phyloP scores from a whole-genome alignment of 208 protist genomes.

The Strigomonas galati region DNA sequence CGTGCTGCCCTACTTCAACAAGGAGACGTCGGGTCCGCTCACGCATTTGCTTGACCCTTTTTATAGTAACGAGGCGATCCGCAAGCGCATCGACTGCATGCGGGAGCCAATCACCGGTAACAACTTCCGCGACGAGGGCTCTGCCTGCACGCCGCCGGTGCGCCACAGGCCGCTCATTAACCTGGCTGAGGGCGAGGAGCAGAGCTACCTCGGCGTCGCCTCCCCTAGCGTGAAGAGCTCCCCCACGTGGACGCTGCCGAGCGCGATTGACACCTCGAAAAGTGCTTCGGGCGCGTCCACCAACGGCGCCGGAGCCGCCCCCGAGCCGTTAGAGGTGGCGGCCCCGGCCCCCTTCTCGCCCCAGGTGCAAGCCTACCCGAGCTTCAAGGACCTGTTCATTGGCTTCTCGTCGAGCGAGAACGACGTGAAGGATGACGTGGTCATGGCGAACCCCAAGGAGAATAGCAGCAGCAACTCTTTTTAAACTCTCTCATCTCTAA shows the following conservation, averaged over 20 bases:
- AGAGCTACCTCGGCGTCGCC: neutral
- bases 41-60: slow-evolving; percentile 32
- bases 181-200: slow-evolving; percentile 18
- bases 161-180: slow-evolving; percentile 50
- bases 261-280: neutral
- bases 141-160: slow-evolving; percentile 17
- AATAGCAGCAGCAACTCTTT: slow-evolving; percentile 12
- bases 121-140: slow-evolving; percentile 25
- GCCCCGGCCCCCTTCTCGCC: slow-evolving; percentile 29
- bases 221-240: neutral
- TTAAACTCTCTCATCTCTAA: slow-evolving; percentile 2
- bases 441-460: slow-evolving; percentile 1
- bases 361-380: slow-evolving; percentile 56
- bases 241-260: neutral
- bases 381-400: slow-evolving; percentile 41
- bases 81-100: slow-evolving; percentile 41
- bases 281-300: neutral
- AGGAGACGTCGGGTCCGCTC: slow-evolving; percentile 21
- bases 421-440: slow-evolving; percentile 12
- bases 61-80: slow-evolving; percentile 15
- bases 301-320: neutral
- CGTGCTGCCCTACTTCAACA: slow-evolving; percentile 30
- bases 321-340: slow-evolving; percentile 28
- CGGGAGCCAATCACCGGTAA: slow-evolving; percentile 44
- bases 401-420: slow-evolving; percentile 21